Base-by-base conservation (phyloP, 73 alveolate genomes). In the Paramecium biaurelia region DNA sequence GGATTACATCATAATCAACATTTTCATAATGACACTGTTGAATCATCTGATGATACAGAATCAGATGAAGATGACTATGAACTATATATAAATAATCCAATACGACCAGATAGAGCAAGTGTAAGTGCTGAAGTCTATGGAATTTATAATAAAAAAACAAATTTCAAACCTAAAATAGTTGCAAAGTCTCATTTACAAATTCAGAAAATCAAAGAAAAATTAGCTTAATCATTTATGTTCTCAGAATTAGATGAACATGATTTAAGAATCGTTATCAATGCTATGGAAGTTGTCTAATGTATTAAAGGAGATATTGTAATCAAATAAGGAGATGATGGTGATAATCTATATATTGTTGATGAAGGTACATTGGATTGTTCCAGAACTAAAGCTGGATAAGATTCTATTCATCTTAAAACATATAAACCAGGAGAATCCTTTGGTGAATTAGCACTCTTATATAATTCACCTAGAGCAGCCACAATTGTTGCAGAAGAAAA, bases 381-480 rank as follows among this genome's bases (percentile, higher is more conserved):
- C 49, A 93, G 95, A 24, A 37, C 41, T 21, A 82, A 57, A 57
- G 86, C 70, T 14, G 87, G 87, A 12, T 15, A 43, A 26, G 89
- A 89, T 57, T 72, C 93, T 9, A 47, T 92, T 56, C 87, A 38
- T 63, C 79, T 95, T 57, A 95, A 95, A 84, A 93, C 96, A 37
- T 95, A 90, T 76, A 79, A 70, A 74, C 95, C 96, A 47, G 98
- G 98, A 43, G 98, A 95, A 74, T 47, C 92, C 0, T 95, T 95
- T 45, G 98, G 99, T 8, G 99, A 97, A 95, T 85, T 97, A 12
- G 99, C 99, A 35, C 94, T 97, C 20, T 92, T 97, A 57, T 97
- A 97, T 85, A 97, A 97, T 88, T 98, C 98, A 49, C 99, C 99
- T 2, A 94, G 99, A 92, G 99, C 99, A 7, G 98, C 99, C 2